Base-by-base conservation (phyloP, 176 grass and related monocot genomes). In the Carex parvula region DNA sequence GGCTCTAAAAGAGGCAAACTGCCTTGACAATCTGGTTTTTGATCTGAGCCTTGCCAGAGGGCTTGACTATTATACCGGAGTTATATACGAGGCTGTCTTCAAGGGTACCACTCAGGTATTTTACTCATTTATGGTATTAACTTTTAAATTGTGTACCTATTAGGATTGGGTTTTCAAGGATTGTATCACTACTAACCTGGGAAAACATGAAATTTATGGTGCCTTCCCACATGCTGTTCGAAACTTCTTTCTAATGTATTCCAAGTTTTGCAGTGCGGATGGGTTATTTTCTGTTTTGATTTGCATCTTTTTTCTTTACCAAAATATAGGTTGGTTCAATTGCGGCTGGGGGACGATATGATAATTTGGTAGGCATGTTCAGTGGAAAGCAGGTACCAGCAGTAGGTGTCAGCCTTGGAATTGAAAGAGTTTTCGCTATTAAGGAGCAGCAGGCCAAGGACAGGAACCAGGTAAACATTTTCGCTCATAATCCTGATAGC, bases 1-100 rank as follows among this genome's bases (percentile, higher is more conserved):
- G 84, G 88, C 97, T 77, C 84, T 99, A 61, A 88, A 99, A 83
- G 94, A 92, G 81, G 89, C 97, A 67, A 92, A 99, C 60, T 92
- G 89, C 48, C 65, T 90, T 83, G 88, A 71, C 60, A 92, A 69
- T 32, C 85, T 99, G 71, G 87, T 93, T 88, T 99, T 99, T 89
- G 93, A 99, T 83, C 86, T 99, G 86, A 99, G 97, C 86, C 91
- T 99, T 14, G 93, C 97, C 66, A 96, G 97, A 89, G 97, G 93
- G 61, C 93, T 99, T 48, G 93, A 99, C 84, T 99, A 99, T 78
- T 99, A 95, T 68, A 99, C 93, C n/a, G 97, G 97, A 52, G 97
- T 99, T 54, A 96, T 99, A 85, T 99, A 92, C 68, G 97, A 99
- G 87, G 97, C 97, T 64, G 91, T 99, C 81, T 94, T 99, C 85